These are phyloP conservation scores for Bryum argenteum DNA, from an alignment of 225 moss, liverwort and hornwort genomes.

Conservation along the genomic window DNA sequence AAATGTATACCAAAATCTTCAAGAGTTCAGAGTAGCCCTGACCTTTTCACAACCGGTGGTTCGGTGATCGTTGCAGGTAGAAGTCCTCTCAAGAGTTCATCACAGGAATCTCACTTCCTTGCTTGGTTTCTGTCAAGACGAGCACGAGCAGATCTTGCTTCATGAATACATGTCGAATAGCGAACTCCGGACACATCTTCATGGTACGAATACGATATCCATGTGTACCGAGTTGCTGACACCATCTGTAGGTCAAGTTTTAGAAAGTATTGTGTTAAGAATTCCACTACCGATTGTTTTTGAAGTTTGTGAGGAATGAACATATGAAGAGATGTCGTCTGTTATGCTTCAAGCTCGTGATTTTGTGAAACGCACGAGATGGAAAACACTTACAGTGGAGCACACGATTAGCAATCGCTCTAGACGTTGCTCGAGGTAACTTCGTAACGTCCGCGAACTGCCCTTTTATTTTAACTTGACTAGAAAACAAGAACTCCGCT, in stretches of 20 bases:
- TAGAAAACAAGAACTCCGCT: neutral
- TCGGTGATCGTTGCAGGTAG: conserved; percentile 24
- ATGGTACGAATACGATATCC: conserved; percentile 37
- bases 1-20: neutral
- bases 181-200: conserved; percentile 45
- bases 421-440: conserved; percentile 48
- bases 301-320: neutral
- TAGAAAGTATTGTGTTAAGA: neutral
- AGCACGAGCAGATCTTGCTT: conserved; percentile 46
- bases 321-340: neutral
- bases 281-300: neutral
- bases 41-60: conserved; percentile 3
- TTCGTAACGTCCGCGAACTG: neutral
- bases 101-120: conserved; percentile 46
- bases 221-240: neutral
- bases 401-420: conserved; percentile 45
- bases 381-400: conserved; percentile 44
- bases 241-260: neutral
- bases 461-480: neutral
- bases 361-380: conserved; percentile 24
- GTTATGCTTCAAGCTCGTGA: neutral
- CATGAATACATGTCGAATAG: conserved; percentile 47
- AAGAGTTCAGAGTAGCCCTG: neutral
- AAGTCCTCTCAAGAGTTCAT: conserved; percentile 45
- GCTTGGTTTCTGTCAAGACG: conserved; percentile 52